Evolutionary conservation across 2,329 filamentous ascomycete genomes (phyloP), one percentile per base, ranked within the genome.

Genomic region (Aspergillus alliaceus): DNA sequence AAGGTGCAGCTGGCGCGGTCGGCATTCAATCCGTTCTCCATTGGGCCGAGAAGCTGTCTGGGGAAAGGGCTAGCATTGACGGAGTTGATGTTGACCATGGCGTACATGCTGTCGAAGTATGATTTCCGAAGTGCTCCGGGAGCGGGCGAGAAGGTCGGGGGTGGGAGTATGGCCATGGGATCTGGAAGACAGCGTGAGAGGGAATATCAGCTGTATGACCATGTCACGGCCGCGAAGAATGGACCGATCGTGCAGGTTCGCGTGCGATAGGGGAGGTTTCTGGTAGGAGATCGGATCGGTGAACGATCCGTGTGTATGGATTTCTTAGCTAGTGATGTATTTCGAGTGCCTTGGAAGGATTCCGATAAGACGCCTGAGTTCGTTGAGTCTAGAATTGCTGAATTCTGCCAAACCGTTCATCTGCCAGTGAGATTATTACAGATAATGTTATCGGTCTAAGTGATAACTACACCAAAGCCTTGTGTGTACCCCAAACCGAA

Each of bases 11-110:
- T 44, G 9, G 52, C 52, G 6, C 40, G 39, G 14, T 49, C 54
- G 9, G 61, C 53, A 32, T 62, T 68, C 42, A 61, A 53, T 20
- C 64, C 69, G 1, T 72, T 72, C 37, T 62, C 58, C 11, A 49
- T 68, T 27, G 69, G 69, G 1, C 60, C 62, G 1, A 40, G 66
- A 12, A 57, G 58, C 1, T 72, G 69, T 48, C 57, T 70, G 39
- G 69, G 69, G 0, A 67, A 66, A 51, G 54, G 49, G 2, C 52
- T 71, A 27, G 69, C 69, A 11, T 53, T 63, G n/a, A 58, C 59
- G 18, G 66, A 72, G 58, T 25, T 70, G 40, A 56, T 46, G 9
- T 24, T 71, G 27, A 58, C 62, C 0, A 24, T 72, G 22, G 71
- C 65, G 1, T 35, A 44, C 9, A 40, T 59, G 20, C 35, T 63